Evolutionary conservation across 2,329 filamentous ascomycete species (phyloP), one percentile per base, ranked within the genome.

Genomic region (Nakataea oryzae): DNA sequence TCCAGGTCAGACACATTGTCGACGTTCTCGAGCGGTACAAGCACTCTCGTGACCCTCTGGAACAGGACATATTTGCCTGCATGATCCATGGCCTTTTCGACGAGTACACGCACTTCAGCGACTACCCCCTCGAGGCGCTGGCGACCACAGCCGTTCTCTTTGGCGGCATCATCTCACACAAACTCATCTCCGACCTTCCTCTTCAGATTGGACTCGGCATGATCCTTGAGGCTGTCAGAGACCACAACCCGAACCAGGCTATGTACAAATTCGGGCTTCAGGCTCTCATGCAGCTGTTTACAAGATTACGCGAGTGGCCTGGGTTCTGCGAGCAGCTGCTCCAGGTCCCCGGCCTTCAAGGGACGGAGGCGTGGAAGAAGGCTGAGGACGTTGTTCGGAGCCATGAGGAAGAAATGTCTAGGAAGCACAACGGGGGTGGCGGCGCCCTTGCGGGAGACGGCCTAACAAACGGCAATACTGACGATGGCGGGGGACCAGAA

Each of bases 261-360:
- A 97, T 99, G 95, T 97, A 95, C 79, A 96, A 97, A 70, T 99
- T 99, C 71, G 95, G 96, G 13, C 82, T 99, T 14, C 95, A 99
- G 72, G 95, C 95, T 21, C 82, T 99, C 64, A 88, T 97, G 72
- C 92, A 97, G 73, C 84, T 97, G 61, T 87, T 91, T 62, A 82
- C 85, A 54, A 86, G 95, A 54, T 85, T 99, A 59, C 82, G 86
- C 5, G 95, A 99, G 71, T 99, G 95, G 95, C 91, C 92, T n/a
- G 90, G 90, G 2, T 96, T 97, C 69, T 97, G 93, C 73, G 87
- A 89, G 64, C 86, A 95, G 65, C 82, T 99, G 7, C 76, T 96
- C 27, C 87, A 91, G 65, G 91, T 96, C 54, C 87, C 89, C 0
- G 89, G 86, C 54, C 81, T 99, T 26, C 89, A 90, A 66, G 88